phyloP scores from a whole-genome alignment of 176 grass and related monocot genomes.

The Rhynchospora tenuis region DNA sequence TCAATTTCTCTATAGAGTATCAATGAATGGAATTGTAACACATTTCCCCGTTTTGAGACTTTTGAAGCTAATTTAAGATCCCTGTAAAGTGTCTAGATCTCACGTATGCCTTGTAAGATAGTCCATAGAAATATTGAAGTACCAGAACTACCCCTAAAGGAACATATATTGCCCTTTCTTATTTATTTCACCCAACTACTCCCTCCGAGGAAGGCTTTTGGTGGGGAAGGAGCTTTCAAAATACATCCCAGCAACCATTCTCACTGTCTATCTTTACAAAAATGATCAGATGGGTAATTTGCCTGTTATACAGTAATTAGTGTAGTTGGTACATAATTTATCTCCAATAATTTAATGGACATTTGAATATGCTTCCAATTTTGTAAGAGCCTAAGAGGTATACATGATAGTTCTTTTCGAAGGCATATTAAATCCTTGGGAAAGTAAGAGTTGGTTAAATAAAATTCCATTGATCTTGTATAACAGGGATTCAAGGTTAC shows the following conservation, averaged over 20 bases:
- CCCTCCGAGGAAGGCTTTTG: too few species aligned
- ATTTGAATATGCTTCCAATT: not conserved
- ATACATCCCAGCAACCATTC: not conserved
- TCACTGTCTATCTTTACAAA: not conserved
- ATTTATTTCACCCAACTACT: too few species aligned
- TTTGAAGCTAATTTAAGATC: not conserved
- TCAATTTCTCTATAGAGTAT: constrained; percentile 14
- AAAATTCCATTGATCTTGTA: not conserved
- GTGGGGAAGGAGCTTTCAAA: too few species aligned
- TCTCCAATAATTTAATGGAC: not conserved
- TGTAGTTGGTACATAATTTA: not conserved
- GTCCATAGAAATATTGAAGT: not conserved
- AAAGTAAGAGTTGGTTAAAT: not conserved
- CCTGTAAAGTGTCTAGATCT: not conserved
- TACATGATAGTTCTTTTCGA: not conserved
- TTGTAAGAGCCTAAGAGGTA: not conserved
- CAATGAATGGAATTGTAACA: not conserved
- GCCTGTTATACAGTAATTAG: not conserved
- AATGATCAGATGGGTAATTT: not conserved
- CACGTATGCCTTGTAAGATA: not conserved
- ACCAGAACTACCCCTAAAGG: not conserved
- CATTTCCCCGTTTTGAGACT: not conserved
- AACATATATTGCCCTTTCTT: not conserved
- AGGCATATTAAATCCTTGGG: not conserved
- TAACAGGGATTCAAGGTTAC: constrained; percentile 72